These are phyloP conservation scores for Wickerhamiella vanderwaltii DNA, from an alignment of 805 yeast species.

Conservation along the genomic window DNA sequence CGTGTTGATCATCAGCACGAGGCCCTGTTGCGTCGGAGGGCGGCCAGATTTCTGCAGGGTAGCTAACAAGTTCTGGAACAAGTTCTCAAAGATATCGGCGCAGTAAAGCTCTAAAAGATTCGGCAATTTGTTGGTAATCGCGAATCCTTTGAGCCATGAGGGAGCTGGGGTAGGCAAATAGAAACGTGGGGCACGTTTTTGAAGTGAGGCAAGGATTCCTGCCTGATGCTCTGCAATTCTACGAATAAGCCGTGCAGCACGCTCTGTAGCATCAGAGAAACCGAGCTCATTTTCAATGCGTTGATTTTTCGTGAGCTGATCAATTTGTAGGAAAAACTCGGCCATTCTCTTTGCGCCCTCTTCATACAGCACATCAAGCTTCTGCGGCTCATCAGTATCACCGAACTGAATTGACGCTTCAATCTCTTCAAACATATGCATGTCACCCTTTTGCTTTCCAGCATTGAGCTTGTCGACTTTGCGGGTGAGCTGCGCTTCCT, in stretches of 20 bases:
- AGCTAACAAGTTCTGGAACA: conserved; percentile 38
- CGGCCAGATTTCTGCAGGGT: conserved; percentile 29
- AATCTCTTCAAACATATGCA: conserved; percentile 46
- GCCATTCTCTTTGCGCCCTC: conserved; percentile 32
- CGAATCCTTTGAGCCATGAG: conserved; percentile 37
- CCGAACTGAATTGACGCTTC: conserved; percentile 33
- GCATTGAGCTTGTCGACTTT: conserved; percentile 20
- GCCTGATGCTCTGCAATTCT: conserved; percentile 49
- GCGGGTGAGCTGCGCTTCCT: conserved; percentile 17
- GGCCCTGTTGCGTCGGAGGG: conserved; percentile 23
- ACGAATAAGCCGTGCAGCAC: conserved; percentile 53
- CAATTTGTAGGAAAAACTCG: neutral
- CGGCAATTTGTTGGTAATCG: conserved; percentile 28
- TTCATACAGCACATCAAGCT: conserved; percentile 36
- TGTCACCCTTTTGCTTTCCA: conserved; percentile 30
- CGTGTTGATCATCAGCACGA: conserved; percentile 32
- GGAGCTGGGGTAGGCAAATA: conserved; percentile 59
- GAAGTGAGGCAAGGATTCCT: conserved; percentile 41
- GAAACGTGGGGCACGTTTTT: conserved; percentile 41
- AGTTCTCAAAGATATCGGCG: conserved; percentile 68
- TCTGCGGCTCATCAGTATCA: conserved; percentile 20
- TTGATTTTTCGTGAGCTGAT: conserved; percentile 17
- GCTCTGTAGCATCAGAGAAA: conserved; percentile 61
- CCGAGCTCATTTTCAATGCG: conserved; percentile 53
- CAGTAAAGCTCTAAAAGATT: conserved; percentile 37